Conservation (phyloP, 179 eudicot species). For the Monotropa hypopitys region DNA sequence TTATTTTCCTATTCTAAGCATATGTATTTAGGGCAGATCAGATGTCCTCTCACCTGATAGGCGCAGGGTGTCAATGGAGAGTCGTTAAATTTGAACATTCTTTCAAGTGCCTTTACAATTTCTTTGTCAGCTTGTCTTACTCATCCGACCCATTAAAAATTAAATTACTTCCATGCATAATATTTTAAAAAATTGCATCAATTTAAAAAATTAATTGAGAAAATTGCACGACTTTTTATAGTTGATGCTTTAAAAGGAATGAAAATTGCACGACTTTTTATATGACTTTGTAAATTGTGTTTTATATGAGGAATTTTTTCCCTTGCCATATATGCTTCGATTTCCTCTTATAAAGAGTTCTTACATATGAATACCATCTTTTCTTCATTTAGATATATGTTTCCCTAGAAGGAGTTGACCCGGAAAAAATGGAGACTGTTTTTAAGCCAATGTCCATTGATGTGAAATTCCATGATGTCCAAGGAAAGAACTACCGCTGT, state of each 20-base stretch:
- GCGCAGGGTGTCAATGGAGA: neutral
- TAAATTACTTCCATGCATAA: too few species aligned
- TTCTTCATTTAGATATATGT: constrained; percentile 52
- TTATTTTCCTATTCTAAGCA: neutral
- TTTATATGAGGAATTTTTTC: neutral
- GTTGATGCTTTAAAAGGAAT: too few species aligned
- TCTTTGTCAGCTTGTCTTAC: too few species aligned
- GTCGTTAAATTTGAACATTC: neutral
- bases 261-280: too few species aligned
- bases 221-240: too few species aligned
- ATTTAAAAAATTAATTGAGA: too few species aligned
- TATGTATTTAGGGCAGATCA: neutral
- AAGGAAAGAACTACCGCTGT: constrained; percentile 73
- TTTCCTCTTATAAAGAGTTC: neutral
- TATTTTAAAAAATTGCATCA: too few species aligned
- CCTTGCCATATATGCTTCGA: neutral
- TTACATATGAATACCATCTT: neutral
- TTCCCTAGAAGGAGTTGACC: constrained; percentile 68
- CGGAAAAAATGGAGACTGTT: constrained; percentile 51
- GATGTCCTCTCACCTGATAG: neutral
- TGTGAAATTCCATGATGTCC: constrained; percentile 70
- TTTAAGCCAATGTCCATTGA: constrained; percentile 57
- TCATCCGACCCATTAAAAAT: too few species aligned
- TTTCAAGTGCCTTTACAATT: neutral
- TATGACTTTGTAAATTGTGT: neutral